Evolutionary conservation across 495 filamentous ascomycete genomes (phyloP).

Genomic region (Penicillium taxi): DNA sequence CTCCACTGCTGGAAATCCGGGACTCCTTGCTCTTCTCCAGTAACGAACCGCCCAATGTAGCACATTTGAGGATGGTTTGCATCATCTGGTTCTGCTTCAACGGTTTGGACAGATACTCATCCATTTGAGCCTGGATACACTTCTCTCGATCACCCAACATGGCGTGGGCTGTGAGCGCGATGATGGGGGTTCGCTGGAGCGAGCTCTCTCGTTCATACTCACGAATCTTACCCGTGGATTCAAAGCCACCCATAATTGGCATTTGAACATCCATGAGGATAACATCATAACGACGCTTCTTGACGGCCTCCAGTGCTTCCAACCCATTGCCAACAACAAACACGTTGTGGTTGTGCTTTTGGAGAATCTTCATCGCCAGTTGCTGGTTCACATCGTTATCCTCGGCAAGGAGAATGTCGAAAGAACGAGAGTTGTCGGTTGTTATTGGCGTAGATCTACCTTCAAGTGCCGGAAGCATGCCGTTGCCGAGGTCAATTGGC

Average conservation of each 20-base stretch:
- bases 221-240: conserved; percentile 93
- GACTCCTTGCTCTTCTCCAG: conserved; percentile 63
- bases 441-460: conserved; percentile 86
- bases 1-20: conserved; percentile 48
- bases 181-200: conserved; percentile 82
- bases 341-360: conserved; percentile 96
- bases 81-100: conserved; percentile 97
- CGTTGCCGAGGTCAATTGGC: conserved; percentile 92
- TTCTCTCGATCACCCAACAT: conserved; percentile 99
- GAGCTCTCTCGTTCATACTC: conserved; percentile 77
- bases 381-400: conserved; percentile 98
- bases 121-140: conserved; percentile 98
- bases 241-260: conserved; percentile 99
- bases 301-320: conserved; percentile 84
- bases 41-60: conserved; percentile 82
- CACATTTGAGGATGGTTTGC: conserved; percentile 95
- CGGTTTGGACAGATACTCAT: conserved; percentile 97
- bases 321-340: conserved; percentile 93
- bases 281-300: conserved; percentile 86
- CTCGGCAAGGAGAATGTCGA: conserved; percentile 92
- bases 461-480: conserved; percentile 96
- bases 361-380: conserved; percentile 90
- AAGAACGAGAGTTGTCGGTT: conserved; percentile 89
- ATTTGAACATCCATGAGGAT: conserved; percentile 99
- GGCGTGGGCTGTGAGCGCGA: conserved; percentile 94